Evolutionary conservation across 441 rosid genomes (phyloP).

Genomic region (Biscutella auriculata): DNA sequence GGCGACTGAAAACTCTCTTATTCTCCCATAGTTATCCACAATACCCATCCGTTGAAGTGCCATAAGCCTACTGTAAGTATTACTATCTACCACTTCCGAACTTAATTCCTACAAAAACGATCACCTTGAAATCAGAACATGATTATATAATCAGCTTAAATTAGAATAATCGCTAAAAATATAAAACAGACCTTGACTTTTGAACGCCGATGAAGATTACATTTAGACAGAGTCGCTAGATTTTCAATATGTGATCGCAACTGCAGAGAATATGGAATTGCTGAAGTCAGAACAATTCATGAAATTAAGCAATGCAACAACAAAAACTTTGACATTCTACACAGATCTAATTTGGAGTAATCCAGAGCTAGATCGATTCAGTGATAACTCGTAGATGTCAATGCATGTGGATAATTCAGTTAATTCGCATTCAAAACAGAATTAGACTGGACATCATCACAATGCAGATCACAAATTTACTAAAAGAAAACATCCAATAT

Average conservation of each 20-base stretch:
- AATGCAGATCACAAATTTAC: no score
- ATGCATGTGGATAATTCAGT: not conserved
- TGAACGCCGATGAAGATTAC: slow-evolving; percentile 45
- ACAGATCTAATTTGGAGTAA: not conserved
- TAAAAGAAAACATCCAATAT: not conserved
- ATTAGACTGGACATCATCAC: no score
- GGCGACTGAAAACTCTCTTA: slow-evolving; percentile 85
- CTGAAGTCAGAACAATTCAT: no score
- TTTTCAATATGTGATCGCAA: slow-evolving; percentile 47
- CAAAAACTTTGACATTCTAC: not conserved
- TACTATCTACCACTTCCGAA: slow-evolving; percentile 90
- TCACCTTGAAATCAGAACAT: not conserved
- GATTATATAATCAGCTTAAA: not conserved
- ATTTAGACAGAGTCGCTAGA: slow-evolving; percentile 42
- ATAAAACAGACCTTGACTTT: slow-evolving; percentile 59
- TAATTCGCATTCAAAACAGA: not conserved
- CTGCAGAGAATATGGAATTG: no score
- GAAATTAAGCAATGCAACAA: slow-evolving; percentile 1
- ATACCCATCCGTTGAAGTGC: slow-evolving; percentile 98
- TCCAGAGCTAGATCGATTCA: not conserved
- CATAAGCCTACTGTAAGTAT: slow-evolving; percentile 96
- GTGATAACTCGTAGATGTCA: not conserved
- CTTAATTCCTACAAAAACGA: slow-evolving; percentile 65
- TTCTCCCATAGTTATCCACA: slow-evolving; percentile 76
- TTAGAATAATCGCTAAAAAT: not conserved